Evolutionary conservation across 2,329 filamentous ascomycete species (phyloP).

Genomic region (Microsporum audouinii): DNA sequence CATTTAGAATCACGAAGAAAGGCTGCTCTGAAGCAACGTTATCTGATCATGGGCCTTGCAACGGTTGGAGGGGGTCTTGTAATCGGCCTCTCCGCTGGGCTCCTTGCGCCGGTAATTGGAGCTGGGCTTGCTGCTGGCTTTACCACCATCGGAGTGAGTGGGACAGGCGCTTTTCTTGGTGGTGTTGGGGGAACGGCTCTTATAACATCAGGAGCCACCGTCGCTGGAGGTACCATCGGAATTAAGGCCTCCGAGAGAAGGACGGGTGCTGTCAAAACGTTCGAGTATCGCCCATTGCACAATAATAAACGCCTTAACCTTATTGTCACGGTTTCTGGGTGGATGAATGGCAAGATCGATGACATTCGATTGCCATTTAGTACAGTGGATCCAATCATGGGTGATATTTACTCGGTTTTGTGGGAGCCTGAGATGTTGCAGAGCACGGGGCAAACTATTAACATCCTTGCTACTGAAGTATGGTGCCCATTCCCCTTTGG

Average conservation of each 20-base stretch:
- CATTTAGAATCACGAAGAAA: conserved; percentile 83
- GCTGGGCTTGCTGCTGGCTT: conserved; percentile 89
- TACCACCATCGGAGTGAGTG: conserved; percentile 83
- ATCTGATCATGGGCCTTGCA: conserved; percentile 91
- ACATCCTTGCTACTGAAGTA: conserved; percentile 93
- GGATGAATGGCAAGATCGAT: conserved; percentile 97
- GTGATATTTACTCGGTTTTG: conserved; percentile 88
- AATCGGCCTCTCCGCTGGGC: conserved; percentile 84
- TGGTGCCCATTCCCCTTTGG: conserved; percentile 19
- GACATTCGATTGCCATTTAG: conserved; percentile 92
- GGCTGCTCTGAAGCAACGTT: conserved; percentile 65
- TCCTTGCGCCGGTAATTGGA: conserved; percentile 86
- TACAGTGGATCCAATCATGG: conserved; percentile 95
- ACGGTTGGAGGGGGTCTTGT: conserved; percentile 91
- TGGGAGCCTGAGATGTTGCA: conserved; percentile 98
- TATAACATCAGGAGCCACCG: conserved; percentile 78
- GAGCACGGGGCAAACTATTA: conserved; percentile 97
- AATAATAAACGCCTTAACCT: conserved; percentile 97
- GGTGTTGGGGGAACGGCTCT: conserved; percentile 86
- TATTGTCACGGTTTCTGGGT: conserved; percentile 87
- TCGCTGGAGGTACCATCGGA: conserved; percentile 79
- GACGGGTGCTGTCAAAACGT: conserved; percentile 86
- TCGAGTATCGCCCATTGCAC: conserved; percentile 90
- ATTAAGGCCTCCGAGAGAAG: conserved; percentile 73
- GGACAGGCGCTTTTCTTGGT: conserved; percentile 78